Evolutionary conservation across 768 basidiomycete genomes (phyloP).

Genomic region (Amanita polypyramis): DNA sequence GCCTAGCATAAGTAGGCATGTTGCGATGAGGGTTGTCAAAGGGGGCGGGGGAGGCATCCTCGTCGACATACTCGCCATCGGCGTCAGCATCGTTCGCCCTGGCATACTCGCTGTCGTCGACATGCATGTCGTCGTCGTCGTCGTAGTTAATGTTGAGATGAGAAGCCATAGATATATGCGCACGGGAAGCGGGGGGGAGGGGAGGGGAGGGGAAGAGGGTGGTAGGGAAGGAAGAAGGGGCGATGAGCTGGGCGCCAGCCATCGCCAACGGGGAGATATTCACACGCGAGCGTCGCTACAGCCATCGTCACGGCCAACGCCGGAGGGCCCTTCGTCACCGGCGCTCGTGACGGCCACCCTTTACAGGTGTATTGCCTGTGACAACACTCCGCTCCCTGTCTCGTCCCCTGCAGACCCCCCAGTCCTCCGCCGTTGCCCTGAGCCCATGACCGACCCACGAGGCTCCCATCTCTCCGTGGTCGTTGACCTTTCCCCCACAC

Average conservation of each 20-base stretch:
- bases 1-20: conserved; percentile 14
- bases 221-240: conserved; percentile 27
- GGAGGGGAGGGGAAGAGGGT: conserved; percentile 21
- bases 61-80: conserved; percentile 53
- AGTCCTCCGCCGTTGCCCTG: conserved; percentile 4
- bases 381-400: not conserved
- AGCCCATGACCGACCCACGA: conserved; percentile 18
- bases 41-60: conserved; percentile 30
- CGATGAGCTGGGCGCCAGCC: conserved; percentile 38
- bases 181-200: conserved; percentile 15
- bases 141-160: conserved; percentile 49
- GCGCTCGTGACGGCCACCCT: conserved; percentile 44
- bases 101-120: conserved; percentile 47
- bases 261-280: conserved; percentile 46
- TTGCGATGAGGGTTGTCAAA: conserved; percentile 24
- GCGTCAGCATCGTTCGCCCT: conserved; percentile 49
- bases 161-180: conserved; percentile 19
- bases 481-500: conserved; percentile 74
- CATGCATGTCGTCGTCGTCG: conserved; percentile 59
- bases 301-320: conserved; percentile 50
- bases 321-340: conserved; percentile 47
- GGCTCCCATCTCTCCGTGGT: conserved; percentile 68
- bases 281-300: conserved; percentile 46
- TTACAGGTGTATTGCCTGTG: conserved; percentile 9
- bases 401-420: conserved; percentile 1